Base-by-base conservation (phyloP, 2,329 filamentous ascomycete species). In the Venturia effusa region DNA sequence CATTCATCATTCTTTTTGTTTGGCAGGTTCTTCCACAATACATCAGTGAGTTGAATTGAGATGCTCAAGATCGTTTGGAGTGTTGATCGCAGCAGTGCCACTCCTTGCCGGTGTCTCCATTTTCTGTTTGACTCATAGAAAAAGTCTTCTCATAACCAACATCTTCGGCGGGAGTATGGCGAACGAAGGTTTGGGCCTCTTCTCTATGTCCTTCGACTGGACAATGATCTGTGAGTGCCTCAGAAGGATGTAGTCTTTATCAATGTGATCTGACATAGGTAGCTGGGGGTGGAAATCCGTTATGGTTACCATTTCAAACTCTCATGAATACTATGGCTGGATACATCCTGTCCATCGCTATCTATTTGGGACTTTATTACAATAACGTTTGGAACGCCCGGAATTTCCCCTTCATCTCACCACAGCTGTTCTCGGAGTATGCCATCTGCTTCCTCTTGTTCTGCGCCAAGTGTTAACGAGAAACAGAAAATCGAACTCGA, bases 181-280 rank as follows among this genome's bases (percentile, higher is more conserved):
- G 7, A 66, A 66, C 37, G 65, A 66, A 51, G 65, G 65, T 1
- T 37, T 66, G 17, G 65, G 65, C 15, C 69, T 79, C 15, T 70
- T 79, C n/a, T 72, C 66, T 11, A 61, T 77, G 30, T 77, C 72
- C 7, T 74, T 80, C 39, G 78, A 80, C 67, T 80, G 77, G 74
- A 41, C 45, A 24, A 63, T 63, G 61, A 24, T 63, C 43, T 57
- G 61, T 63, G 41, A 55, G 61, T 63, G n/a, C 24, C 5, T 37
- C 45, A 11, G 13, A 11, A 1, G 10, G 15, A 51, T 15, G 10
- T 27, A 11, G 15, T 15, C 22, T 15, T 19, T 5, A 4, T n/a
- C 24, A 0, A 13, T 27, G 34, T 37, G 11, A 10, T 24, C 61
- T 62, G 17, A 62, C 41, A 24, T 13, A 66, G n/a, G 37, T 61